Percentiles rank a stretch among this genome's conserved stretches.
phyloP scores from a whole-genome alignment of 179 eudicot species.

The Patellifolia procumbens region DNA sequence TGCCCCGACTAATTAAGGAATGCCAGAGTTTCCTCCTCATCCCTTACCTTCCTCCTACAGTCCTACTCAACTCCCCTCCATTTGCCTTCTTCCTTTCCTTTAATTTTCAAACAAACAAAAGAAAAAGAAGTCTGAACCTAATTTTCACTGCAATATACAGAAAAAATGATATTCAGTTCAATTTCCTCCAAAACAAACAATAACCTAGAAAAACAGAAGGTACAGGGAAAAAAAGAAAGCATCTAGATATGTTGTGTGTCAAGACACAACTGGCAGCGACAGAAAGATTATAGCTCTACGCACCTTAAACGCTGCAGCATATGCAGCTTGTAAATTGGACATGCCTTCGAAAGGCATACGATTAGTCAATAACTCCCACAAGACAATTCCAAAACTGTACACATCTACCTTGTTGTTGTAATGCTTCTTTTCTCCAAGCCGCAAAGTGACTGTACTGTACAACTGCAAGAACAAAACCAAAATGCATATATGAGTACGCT shows the following conservation, averaged over 20 bases:
- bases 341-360: conserved; percentile 98
- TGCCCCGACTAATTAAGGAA: too few relatives aligned
- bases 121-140: neutral
- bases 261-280: neutral
- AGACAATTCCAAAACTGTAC: conserved; percentile 91
- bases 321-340: conserved; percentile 99
- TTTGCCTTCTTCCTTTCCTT: neutral
- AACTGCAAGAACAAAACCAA: conserved; percentile 56
- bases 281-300: conserved; percentile 9
- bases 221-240: neutral
- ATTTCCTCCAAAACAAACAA: neutral
- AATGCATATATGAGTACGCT: neutral
- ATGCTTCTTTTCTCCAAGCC: conserved; percentile 96
- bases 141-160: neutral
- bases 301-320: conserved; percentile 99
- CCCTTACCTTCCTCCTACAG: neutral
- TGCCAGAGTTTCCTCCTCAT: neutral
- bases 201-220: neutral
- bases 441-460: conserved; percentile 93
- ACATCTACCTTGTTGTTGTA: conserved; percentile 98
- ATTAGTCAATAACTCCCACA: conserved; percentile 89
- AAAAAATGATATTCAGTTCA: neutral
- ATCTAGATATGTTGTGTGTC: neutral
- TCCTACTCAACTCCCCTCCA: neutral
- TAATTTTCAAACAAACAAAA: neutral